Percentiles rank a stretch among this genome's conserved stretches.
These are phyloP conservation scores for Boletus coccyginus DNA, from an alignment of 768 basidiomycete genomes.

Conservation along the genomic window DNA sequence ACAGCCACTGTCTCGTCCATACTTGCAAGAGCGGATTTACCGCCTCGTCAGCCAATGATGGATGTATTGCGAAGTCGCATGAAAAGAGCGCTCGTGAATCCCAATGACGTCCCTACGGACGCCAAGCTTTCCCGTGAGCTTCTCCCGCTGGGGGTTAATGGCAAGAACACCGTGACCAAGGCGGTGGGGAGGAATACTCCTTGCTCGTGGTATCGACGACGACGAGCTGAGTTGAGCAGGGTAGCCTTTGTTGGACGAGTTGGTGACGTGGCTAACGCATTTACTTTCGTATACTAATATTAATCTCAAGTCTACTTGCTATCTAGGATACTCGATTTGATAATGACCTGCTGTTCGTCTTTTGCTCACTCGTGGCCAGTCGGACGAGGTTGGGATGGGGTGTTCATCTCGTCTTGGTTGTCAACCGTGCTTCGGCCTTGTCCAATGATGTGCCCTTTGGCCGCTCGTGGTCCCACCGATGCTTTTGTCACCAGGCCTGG, in stretches of 20 bases:
- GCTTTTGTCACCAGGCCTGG: too few relatives aligned
- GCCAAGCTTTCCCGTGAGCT: too few relatives aligned
- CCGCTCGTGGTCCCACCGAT: too few relatives aligned
- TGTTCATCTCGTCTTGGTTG: too few relatives aligned
- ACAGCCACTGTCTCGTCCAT: conserved; percentile 26
- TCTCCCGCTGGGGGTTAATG: too few relatives aligned
- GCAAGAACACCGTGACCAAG: too few relatives aligned
- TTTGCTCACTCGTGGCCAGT: background rate
- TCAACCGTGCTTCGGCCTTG: background rate
- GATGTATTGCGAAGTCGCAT: conserved; percentile 8
- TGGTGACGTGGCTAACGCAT: background rate
- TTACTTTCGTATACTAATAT: background rate
- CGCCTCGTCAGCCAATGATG: conserved; percentile 2
- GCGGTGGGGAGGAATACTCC: too few relatives aligned
- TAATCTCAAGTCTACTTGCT: background rate
- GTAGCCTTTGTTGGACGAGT: background rate
- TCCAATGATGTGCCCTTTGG: background rate
- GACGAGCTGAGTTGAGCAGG: background rate
- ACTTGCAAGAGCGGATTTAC: conserved; percentile 24
- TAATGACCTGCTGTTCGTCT: background rate
- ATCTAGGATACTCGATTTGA: background rate
- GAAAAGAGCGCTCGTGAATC: background rate
- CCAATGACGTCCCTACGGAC: too few relatives aligned
- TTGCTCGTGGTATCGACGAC: background rate
- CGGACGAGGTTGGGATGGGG: too few relatives aligned